phyloP scores from a whole-genome alignment of 306 rosid genomes.

The Bauhinia variegata region DNA sequence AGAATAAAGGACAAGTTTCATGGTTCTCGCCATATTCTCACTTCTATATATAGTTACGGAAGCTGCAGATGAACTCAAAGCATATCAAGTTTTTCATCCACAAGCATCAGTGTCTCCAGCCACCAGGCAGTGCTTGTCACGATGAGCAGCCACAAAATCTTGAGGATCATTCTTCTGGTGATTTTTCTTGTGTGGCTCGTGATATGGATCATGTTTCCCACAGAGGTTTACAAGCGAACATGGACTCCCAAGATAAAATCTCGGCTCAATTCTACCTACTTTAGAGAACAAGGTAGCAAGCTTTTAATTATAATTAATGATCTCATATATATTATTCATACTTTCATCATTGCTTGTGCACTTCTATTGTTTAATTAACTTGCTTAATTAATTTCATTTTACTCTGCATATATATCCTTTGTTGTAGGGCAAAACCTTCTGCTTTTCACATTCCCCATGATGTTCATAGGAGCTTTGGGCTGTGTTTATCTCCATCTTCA shows the following conservation, averaged over 20 bases:
- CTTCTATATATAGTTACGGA: no score
- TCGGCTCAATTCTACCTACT: conserved; percentile 42
- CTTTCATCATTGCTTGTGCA: no score
- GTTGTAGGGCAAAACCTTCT: conserved; percentile 44
- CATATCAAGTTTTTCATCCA: no score
- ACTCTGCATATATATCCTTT: background rate
- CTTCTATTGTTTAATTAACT: no score
- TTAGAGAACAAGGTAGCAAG: conserved; percentile 45
- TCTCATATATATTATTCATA: no score
- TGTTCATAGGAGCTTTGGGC: conserved; percentile 48
- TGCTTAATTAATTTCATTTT: no score
- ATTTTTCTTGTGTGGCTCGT: conserved; percentile 44
- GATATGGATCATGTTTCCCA: conserved; percentile 49
- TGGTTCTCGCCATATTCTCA: no score
- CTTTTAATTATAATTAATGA: background rate
- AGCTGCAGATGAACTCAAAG: no score
- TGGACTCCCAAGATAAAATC: conserved; percentile 38
- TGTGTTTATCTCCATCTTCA: conserved; percentile 49
- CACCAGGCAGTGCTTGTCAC: background rate
- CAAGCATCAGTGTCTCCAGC: no score
- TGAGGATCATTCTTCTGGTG: conserved; percentile 29
- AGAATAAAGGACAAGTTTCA: no score
- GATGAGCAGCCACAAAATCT: conserved; percentile 1
- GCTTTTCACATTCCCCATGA: conserved; percentile 51
- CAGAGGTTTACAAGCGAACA: conserved; percentile 31